Percentiles rank a stretch among this genome's conserved stretches.
Conservation (phyloP, 345 rosid species). For the Eucalyptus urophylla region DNA sequence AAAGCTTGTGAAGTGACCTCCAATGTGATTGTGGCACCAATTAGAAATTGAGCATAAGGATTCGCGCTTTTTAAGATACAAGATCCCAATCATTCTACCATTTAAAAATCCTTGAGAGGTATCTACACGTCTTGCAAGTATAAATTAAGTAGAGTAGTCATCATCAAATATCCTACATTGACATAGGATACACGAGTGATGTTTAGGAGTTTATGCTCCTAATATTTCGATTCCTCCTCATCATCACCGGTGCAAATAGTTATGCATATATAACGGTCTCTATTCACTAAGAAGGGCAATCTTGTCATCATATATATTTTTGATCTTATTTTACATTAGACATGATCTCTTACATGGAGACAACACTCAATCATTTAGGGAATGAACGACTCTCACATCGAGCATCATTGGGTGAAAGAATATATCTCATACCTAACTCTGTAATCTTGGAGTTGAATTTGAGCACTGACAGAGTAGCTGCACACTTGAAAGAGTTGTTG, state of each 20-base stretch:
- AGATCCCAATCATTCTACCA: background rate
- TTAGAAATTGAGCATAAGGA: background rate
- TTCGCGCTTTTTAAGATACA: background rate
- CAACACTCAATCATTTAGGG: background rate
- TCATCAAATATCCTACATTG: background rate
- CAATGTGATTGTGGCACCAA: background rate
- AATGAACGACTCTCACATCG: background rate
- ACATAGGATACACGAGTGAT: too few relatives aligned
- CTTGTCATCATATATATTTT: background rate
- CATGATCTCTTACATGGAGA: background rate
- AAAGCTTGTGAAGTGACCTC: background rate
- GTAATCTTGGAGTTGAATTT: background rate
- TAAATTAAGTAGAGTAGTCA: background rate
- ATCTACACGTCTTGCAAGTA: background rate
- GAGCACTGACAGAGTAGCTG: background rate
- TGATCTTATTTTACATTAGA: background rate
- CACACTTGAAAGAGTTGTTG: background rate
- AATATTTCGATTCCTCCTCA: background rate
- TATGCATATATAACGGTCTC: background rate
- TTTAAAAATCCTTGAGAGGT: background rate
- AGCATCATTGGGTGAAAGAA: background rate
- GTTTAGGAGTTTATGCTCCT: background rate
- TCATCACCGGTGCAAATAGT: background rate
- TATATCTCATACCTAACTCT: background rate
- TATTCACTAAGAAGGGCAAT: background rate